phyloP scores from a whole-genome alignment of 179 eudicot species.

The Dionaea muscipula region DNA sequence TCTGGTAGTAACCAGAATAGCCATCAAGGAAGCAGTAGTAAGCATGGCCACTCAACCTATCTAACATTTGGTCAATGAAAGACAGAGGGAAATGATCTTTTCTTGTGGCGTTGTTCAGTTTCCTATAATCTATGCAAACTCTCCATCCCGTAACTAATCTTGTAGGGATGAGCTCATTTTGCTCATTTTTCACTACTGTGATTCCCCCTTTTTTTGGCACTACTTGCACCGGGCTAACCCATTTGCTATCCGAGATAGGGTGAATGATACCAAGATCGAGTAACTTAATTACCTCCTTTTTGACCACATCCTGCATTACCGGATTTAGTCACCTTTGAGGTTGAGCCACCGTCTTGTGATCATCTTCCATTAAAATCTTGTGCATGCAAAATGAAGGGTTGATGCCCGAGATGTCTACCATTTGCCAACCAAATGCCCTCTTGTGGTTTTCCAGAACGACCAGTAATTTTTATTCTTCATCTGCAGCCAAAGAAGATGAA shows the following conservation, averaged over 20 bases:
- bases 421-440: not conserved
- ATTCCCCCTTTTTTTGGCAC: not conserved
- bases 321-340: not conserved
- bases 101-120: not conserved
- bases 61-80: too few relatives aligned
- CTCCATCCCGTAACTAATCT: not conserved
- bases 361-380: not conserved
- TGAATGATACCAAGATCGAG: not conserved
- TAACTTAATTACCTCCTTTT: not conserved
- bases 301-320: not conserved
- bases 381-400: not conserved
- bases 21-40: too few relatives aligned
- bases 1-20: too few relatives aligned
- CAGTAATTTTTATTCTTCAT: not conserved
- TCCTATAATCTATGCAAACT: slow-evolving; percentile 1
- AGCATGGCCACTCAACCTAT: too few relatives aligned
- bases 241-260: not conserved
- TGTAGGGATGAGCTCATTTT: not conserved
- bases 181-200: not conserved
- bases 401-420: not conserved
- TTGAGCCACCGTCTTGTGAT: not conserved
- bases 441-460: not conserved
- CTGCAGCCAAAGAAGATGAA: not conserved
- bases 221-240: not conserved
- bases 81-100: not conserved